phyloP scores from a whole-genome alignment of 257 asterid genomes.

The Gentiana dahurica region DNA sequence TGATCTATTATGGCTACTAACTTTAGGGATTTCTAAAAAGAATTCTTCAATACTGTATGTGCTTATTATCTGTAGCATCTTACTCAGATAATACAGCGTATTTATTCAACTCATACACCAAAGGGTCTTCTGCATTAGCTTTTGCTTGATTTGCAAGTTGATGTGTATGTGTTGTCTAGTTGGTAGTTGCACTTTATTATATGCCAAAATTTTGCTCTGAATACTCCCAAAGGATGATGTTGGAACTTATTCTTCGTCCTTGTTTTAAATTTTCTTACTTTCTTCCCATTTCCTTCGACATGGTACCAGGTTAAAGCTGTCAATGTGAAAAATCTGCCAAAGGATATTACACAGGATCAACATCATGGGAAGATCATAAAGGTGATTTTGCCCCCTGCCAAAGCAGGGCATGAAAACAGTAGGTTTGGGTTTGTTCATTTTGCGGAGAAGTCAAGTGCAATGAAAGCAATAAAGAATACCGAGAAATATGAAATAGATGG shows the following conservation, averaged over 20 bases:
- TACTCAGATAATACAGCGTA: no score
- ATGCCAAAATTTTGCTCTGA: no score
- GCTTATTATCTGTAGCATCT: no score
- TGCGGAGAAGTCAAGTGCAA: constrained; percentile 76
- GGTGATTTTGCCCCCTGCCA: constrained; percentile 95
- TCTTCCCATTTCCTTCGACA: constrained; percentile 1
- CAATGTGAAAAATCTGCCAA: constrained; percentile 89
- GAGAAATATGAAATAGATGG: constrained; percentile 89
- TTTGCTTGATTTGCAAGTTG: no score
- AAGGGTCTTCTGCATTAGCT: no score
- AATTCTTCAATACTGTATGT: no score
- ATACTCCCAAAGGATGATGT: neutral
- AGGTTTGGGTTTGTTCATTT: constrained; percentile 94
- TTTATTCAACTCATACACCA: no score
- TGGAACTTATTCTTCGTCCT: neutral
- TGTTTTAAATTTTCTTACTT: neutral
- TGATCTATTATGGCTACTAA: no score
- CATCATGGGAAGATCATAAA: constrained; percentile 80
- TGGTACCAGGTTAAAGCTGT: constrained; percentile 77
- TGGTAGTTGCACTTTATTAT: no score
- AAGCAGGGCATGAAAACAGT: constrained; percentile 88
- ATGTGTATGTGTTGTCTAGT: no score
- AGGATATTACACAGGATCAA: constrained; percentile 69
- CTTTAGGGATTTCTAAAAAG: no score
- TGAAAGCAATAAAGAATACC: constrained; percentile 87